A percentile compares a stretch with the other conserved stretches of the same genome.
Evolutionary conservation across 805 yeast species (phyloP).

Genomic region (Dipodascus geniculatus): DNA sequence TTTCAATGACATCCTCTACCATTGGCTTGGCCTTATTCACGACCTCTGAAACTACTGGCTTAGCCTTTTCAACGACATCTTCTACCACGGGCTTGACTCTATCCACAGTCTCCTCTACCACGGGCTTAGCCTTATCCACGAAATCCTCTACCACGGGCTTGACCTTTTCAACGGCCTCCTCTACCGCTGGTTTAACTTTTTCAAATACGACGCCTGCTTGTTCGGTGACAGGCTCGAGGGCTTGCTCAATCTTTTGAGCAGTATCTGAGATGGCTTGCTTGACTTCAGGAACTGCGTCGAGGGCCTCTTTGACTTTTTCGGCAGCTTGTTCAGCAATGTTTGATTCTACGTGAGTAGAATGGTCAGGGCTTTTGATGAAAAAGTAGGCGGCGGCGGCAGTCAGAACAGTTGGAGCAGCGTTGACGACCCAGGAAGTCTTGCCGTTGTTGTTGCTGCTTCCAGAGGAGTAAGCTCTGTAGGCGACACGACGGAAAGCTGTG

Average conservation of each 20-base stretch:
- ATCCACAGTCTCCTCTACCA: not conserved
- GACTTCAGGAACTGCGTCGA: not conserved
- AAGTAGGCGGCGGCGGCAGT: not conserved
- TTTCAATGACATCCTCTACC: not conserved
- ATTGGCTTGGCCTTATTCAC: not conserved
- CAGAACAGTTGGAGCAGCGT: not conserved
- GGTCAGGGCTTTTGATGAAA: not conserved
- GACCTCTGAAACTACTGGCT: not conserved
- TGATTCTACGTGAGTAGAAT: not conserved
- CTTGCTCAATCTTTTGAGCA: not conserved
- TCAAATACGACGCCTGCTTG: not conserved
- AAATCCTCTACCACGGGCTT: not conserved
- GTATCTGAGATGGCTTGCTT: not conserved
- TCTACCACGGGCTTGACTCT: not conserved
- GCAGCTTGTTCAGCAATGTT: not conserved
- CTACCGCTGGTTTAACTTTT: constrained; percentile 38
- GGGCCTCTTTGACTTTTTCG: not conserved
- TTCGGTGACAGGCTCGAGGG: not conserved
- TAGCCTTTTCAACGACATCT: not conserved
- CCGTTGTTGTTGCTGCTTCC: not conserved
- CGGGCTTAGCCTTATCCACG: not conserved
- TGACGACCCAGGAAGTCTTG: not conserved
- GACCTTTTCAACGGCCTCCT: constrained; percentile 29
- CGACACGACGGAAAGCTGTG: not conserved
- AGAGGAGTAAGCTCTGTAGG: not conserved